A percentile compares a stretch with the other conserved stretches of the same genome.
phyloP scores from a whole-genome alignment of 2,329 filamentous ascomycete species.

The Niveomyces coronatus region DNA sequence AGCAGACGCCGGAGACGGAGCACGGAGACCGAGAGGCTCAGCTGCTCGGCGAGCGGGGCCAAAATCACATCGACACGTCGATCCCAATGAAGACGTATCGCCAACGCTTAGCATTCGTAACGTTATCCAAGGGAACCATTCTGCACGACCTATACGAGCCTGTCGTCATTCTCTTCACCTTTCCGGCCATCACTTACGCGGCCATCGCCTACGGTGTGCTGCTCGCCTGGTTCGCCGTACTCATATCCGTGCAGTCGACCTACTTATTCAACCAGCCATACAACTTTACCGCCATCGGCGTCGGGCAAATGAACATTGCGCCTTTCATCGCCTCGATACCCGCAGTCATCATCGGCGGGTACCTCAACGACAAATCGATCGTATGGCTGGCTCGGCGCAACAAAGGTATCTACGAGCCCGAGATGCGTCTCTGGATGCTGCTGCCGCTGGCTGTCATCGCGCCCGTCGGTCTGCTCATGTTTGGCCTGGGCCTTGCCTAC shows the following conservation, averaged over 20 bases:
- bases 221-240: slow-evolving; percentile 25
- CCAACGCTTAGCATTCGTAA: slow-evolving; percentile 15
- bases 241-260: slow-evolving; percentile 10
- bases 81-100: slow-evolving; percentile 13
- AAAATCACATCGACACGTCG: slow-evolving; percentile 22
- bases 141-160: slow-evolving; percentile 11
- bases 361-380: slow-evolving; percentile 27
- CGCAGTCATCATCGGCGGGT: slow-evolving; percentile 25
- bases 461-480: slow-evolving; percentile 25
- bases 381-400: slow-evolving; percentile 25
- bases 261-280: slow-evolving; percentile 21
- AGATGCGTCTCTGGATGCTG: slow-evolving; percentile 28
- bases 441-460: slow-evolving; percentile 18
- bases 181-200: slow-evolving; percentile 27
- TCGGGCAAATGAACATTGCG: slow-evolving; percentile 18
- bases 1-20: slow-evolving; percentile 10
- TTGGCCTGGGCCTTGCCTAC: slow-evolving; percentile 22
- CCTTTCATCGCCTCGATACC: slow-evolving; percentile 28
- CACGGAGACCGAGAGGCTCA: slow-evolving; percentile 19
- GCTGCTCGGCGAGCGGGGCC: slow-evolving; percentile 23
- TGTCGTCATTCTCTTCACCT: slow-evolving; percentile 11
- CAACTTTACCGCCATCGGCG: slow-evolving; percentile 16
- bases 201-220: slow-evolving; percentile 29
- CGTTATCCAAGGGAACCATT: slow-evolving; percentile 11
- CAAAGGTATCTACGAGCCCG: slow-evolving; percentile 30